Base-by-base conservation (phyloP, 2,329 filamentous ascomycete genomes). In the Massarina eburnea region DNA sequence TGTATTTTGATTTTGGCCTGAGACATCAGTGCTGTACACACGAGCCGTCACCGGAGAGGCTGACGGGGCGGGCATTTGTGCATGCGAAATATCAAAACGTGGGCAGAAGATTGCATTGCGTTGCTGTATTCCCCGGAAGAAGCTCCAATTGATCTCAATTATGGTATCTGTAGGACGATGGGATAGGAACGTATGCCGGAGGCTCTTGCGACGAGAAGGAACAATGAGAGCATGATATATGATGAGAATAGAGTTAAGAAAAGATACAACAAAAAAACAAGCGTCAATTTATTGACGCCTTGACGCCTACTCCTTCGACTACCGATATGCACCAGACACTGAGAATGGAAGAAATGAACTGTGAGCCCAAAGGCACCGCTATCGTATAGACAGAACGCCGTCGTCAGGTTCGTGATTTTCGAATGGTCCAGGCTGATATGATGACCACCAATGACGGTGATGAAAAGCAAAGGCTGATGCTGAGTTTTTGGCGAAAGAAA, bases 371-470 rank as follows among this genome's bases (percentile, higher is more conserved):
- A 44, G 36, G 48, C 27, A 41, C 34, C 15, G 34, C 34, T 43
- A 26, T 44, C 43, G 21, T 34, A 40, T 44, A 36, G 15, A 46
- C 24, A 49, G 24, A 51, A 55, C 53, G 50, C 50, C 51, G 52
- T 61, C 55, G 46, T 61, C 46, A 61, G 43, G 22, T 41, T 59
- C 57, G 48, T 61, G 22, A 57, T 36, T 14, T 18, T 43, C 39
- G 48, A 51, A 55, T 45, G 40, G 49, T 45, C 51, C 34, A 39
- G 54, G 47, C 33, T 49, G 41, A 43, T 17, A 45, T 45, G 50
- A 49, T 27, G 48, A 26, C 45, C 46, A 51, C 49, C 35, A 38
- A 22, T 36, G 29, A 30, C 32, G 37, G 29, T 22, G 17, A n/a
- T 32, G 22, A 43, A 35, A 33, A 37, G 39, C n/a, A 46, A 37